phyloP scores from a whole-genome alignment of 176 grass and related monocot species.

The Oryza glaberrima region DNA sequence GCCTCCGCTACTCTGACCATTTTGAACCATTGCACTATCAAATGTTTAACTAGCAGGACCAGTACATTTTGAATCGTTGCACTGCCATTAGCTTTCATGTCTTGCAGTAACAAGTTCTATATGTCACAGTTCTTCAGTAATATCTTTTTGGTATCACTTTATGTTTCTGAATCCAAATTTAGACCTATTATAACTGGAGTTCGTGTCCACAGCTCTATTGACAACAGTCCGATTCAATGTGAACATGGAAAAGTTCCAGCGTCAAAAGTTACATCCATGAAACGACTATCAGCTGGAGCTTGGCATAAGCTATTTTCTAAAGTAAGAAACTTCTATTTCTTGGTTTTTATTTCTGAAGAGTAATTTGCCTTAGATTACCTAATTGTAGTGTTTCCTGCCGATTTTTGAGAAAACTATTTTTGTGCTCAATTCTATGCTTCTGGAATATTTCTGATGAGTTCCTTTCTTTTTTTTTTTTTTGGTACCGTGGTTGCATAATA shows the following conservation, averaged over 20 bases:
- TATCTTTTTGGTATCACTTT: background rate
- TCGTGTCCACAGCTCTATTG: conserved; percentile 65
- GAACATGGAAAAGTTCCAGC: conserved; percentile 83
- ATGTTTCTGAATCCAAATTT: conserved; percentile 24
- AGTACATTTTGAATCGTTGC: background rate
- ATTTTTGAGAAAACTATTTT: conserved; percentile 23
- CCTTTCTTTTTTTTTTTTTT: background rate
- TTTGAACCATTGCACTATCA: background rate
- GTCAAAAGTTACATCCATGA: conserved; percentile 82
- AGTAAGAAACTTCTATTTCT: conserved; percentile 46
- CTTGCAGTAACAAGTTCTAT: conserved; percentile 17
- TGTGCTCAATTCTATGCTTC: conserved; percentile 31
- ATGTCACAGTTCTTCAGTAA: background rate
- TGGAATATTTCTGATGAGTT: conserved; percentile 31
- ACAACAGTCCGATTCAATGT: conserved; percentile 85
- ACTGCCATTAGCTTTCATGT: conserved; percentile 2
- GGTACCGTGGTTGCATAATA: conserved; percentile 22
- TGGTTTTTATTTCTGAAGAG: conserved; percentile 23
- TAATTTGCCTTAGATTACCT: conserved; percentile 11
- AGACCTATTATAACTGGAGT: conserved; percentile 5
- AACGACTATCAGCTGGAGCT: conserved; percentile 76
- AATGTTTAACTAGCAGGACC: background rate
- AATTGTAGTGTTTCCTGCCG: background rate
- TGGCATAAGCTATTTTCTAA: conserved; percentile 80
- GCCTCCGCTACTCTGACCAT: background rate